Base-by-base conservation (phyloP, 1,284 basidiomycete genomes). In the Volvariella volvacea region DNA sequence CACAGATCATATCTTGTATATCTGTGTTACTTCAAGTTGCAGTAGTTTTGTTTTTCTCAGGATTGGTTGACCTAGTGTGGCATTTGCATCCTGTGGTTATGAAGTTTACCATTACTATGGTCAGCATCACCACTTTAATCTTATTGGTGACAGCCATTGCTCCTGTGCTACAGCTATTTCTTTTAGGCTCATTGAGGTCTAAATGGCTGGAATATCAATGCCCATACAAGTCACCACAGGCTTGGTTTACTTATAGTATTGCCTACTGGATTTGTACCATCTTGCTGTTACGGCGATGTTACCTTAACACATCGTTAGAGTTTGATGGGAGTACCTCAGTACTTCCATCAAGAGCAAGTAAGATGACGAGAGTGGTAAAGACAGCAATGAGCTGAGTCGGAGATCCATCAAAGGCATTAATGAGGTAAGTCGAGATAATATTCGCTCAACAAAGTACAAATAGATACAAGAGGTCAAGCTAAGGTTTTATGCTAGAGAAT, bases 1-100 rank as follows among this genome's bases (percentile, higher is more conserved):
- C 25, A 10, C 22, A 22, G 22, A 28, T 44, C 8, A 30, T 39
- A 4, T 44, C 43, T 12, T 20, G 21, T 12, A n/a, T 44, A 10
- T 33, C 43, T 12, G 15, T 44, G 21, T 21, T 44, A 15, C 36
- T 44, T 16, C 43, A 44, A 39, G 15, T 44, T 6, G 34, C 43
- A n/a, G 43, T 39, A 15, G 16, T 39, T 21, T 37, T 44, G 9
- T 39, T 44, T 14, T 30, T 44, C 20, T 32, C 43, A 14, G 36
- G 43, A 12, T 10, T 44, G 12, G 16, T 44, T 22, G 43, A 44
- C 14, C 28, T 44, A 22, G 19, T 44, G 7, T 39, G 34, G 34
- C 19, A 37, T 22, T 19, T 19, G 22, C 22, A 44, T 19, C 15
- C 34, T 9, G 9, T 14, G n/a, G 22, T 44, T 12, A 34, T 34